These are phyloP conservation scores for Viola odorata DNA, from an alignment of 345 rosid genomes.

Conservation along the genomic window DNA sequence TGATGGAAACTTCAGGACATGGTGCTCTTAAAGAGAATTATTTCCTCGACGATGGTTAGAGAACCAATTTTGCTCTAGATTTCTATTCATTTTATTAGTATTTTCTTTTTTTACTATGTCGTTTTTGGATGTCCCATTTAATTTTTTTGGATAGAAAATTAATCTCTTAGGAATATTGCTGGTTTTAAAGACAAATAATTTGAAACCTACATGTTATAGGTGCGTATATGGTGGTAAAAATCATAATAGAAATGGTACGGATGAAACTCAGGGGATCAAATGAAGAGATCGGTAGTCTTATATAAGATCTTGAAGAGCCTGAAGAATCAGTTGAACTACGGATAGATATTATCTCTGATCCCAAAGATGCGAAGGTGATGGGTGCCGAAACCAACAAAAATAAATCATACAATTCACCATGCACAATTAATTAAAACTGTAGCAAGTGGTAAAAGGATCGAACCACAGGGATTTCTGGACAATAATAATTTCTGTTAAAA, in stretches of 20 bases:
- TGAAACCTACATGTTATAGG: conserved; percentile 31
- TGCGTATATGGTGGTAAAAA: conserved; percentile 90
- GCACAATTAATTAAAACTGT: too few relatives aligned
- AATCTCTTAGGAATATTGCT: not conserved
- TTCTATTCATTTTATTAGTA: not conserved
- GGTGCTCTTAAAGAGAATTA: conserved; percentile 92
- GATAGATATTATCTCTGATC: conserved; percentile 63
- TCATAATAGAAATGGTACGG: conserved; percentile 79
- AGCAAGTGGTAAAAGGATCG: too few relatives aligned
- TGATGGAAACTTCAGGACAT: conserved; percentile 98
- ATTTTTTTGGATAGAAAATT: too few relatives aligned
- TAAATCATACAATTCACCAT: too few relatives aligned
- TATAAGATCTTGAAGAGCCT: conserved; percentile 75
- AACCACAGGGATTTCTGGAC: too few relatives aligned
- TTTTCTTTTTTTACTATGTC: too few relatives aligned
- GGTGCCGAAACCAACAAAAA: too few relatives aligned
- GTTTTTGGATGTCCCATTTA: too few relatives aligned
- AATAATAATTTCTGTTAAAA: too few relatives aligned
- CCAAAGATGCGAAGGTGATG: conserved; percentile 69
- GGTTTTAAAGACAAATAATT: not conserved
- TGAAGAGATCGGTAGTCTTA: conserved; percentile 68
- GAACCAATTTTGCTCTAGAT: not conserved
- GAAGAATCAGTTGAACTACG: conserved; percentile 57
- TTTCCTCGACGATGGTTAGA: conserved; percentile 80
- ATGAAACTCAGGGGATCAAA: conserved; percentile 64